Evolutionary conservation across 148 eudicot genomes (phyloP), one percentile per base, ranked within the genome.

Genomic region (Amaranthus cruentus): DNA sequence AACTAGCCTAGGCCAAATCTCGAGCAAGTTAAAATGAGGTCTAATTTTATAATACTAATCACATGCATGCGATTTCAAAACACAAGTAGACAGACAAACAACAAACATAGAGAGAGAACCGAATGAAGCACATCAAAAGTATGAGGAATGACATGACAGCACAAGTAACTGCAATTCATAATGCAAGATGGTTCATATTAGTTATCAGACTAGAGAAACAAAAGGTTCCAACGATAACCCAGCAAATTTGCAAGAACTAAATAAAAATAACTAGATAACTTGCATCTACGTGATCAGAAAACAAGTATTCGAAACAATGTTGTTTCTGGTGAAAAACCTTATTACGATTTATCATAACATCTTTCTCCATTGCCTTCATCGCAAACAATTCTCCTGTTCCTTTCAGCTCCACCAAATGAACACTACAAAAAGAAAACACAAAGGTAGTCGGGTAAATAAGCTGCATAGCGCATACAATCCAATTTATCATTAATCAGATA

Each of bases 301-400:
- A 18, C 52, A 74, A 47, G 15, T 44, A 60, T 28, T 43, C 69
- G 15, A 55, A 69, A 49, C 62, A 68, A 49, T 15, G 7, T 55
- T 55, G 60, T 72, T 43, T 67, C 54, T 47, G 65, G 6, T 68
- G 54, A 55, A 61, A 75, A 9, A 95, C 99, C 99, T 95, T 95
- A 80, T 95, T 95, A 57, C 99, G 99, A 55, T 85, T 88, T 80
- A 95, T 59, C 99, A 95, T 95, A 69, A 86, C 80, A 57, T 92
- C 83, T 81, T 91, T 95, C 66, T 95, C 99, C 99, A 95, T 95
- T 70, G 97, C 97, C 83, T 95, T 95, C 99, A 95, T 95, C 63
- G 97, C 99, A 72, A 84, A 95, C 62, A 95, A 79, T 75, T 87
- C 88, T 65, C 89, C 97, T 42, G 86, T 83, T 53, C 96, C 96